Conservation (phyloP, 176 grass and related monocot genomes). For the Eremochloa ophiuroides region DNA sequence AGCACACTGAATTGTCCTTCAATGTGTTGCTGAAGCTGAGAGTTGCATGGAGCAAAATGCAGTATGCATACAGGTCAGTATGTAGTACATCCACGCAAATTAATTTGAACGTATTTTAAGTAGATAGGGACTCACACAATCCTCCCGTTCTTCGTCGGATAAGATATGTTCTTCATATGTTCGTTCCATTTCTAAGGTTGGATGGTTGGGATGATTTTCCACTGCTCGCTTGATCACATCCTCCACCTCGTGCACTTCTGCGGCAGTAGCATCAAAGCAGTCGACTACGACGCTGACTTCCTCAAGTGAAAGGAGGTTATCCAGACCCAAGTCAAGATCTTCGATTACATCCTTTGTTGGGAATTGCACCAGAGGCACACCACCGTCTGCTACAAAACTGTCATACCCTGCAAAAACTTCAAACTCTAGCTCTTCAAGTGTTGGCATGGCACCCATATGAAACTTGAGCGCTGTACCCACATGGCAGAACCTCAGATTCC, state of each 20-base stretch:
- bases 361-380: not conserved
- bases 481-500: not conserved
- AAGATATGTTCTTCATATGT: not conserved
- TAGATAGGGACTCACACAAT: not conserved
- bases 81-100: not conserved
- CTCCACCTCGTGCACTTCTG: not conserved
- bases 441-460: not conserved
- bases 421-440: not conserved
- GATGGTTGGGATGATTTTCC: not conserved
- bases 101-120: not conserved
- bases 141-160: not conserved
- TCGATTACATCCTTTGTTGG: not conserved
- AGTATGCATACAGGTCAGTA: not conserved
- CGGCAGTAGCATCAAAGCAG: not conserved
- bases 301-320: not conserved
- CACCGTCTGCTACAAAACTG: accelerated
- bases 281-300: not conserved
- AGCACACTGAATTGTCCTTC: accelerated
- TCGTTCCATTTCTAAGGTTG: not conserved
- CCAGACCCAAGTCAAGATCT: not conserved
- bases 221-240: not conserved
- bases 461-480: not conserved
- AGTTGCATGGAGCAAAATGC: not conserved
- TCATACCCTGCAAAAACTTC: not conserved
- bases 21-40: not conserved